Evolutionary conservation across 2,329 filamentous ascomycete species (phyloP), one percentile per base, ranked within the genome.

Genomic region (Hansfordia pulvinata): DNA sequence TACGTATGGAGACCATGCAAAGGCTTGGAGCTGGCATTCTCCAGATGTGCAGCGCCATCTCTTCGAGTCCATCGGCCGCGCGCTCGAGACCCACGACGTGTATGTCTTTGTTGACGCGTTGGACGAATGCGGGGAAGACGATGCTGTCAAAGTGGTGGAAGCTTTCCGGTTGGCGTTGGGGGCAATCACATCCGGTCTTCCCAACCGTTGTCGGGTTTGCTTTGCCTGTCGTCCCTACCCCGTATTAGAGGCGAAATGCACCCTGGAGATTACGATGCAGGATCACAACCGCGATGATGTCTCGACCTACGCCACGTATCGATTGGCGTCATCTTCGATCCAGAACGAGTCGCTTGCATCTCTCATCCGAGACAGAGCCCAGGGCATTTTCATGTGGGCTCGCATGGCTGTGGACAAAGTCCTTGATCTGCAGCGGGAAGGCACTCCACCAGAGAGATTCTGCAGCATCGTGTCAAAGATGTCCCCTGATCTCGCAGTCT

Each of bases 331-430:
- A 31, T 37, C 17, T 38, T 43, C 3, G 33, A 38, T n/a, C n/a
- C 3, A 30, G 30, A 3, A 37, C 40, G 5, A 15, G 29, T 8
- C 22, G 30, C 3, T 5, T 20, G 40, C 2, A 39, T 60, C 8
- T 40, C 35, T 28, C 8, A 9, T 65, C 15, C 39, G 39, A 5
- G 25, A 42, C 8, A 58, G 52, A 16, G 42, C 59, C 1, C 48
- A 44, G 2, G 54, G 58, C 0, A 41, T 64, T 4, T 62, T 64
- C 26, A 35, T 62, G 31, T 64, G 60, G 56, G 52, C n/a, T n/a
- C n/a, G n/a, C n/a, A n/a, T n/a, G n/a, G n/a, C n/a, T n/a, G n/a
- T n/a, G n/a, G n/a, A n/a, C n/a, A n/a, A n/a, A n/a, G n/a, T n/a
- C n/a, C n/a, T n/a, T n/a, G n/a, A n/a, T n/a, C n/a, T n/a, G n/a